A percentile compares a stretch with the other conserved stretches of the same genome.
These are phyloP conservation scores for Xylariaceae sp. DNA, from an alignment of 2,329 filamentous ascomycete species.

Conservation along the genomic window DNA sequence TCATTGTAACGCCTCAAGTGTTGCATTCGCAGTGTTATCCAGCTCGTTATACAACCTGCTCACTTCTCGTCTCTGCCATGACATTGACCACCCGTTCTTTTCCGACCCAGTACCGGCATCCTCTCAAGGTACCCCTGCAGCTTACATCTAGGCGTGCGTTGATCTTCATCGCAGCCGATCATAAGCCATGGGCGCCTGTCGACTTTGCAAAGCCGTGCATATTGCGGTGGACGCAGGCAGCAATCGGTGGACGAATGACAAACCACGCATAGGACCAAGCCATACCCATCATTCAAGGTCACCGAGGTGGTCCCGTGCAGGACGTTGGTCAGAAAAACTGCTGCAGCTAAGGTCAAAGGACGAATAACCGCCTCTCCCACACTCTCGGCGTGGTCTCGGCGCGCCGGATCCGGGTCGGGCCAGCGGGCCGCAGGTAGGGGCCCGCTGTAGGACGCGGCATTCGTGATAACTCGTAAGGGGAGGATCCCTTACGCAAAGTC, in stretches of 20 bases:
- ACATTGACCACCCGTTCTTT: too few relatives aligned
- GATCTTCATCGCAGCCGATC: slow-evolving; percentile 21
- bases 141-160: slow-evolving; percentile 22
- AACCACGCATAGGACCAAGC: slow-evolving; percentile 18
- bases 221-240: too few relatives aligned
- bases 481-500: slow-evolving; percentile 4
- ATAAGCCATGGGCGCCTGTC: background rate
- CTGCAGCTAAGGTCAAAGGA: slow-evolving; percentile 24
- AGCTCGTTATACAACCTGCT: too few relatives aligned
- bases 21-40: too few relatives aligned
- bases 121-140: slow-evolving; percentile 8
- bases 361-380: slow-evolving; percentile 8
- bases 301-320: slow-evolving; percentile 25
- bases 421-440: slow-evolving; percentile 23
- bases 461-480: slow-evolving; percentile 14
- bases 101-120: too few relatives aligned
- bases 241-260: slow-evolving; percentile 22
- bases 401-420: slow-evolving; percentile 27
- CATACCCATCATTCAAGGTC: slow-evolving; percentile 12
- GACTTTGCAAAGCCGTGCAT: slow-evolving; percentile 4
- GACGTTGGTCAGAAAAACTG: background rate
- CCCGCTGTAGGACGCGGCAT: slow-evolving; percentile 17
- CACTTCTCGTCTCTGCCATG: slow-evolving; percentile 12
- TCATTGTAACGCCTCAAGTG: slow-evolving; percentile 1
- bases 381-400: slow-evolving; percentile 29